Evolutionary conservation across 306 rosid species (phyloP).

Genomic region (Dryas octopetala): DNA sequence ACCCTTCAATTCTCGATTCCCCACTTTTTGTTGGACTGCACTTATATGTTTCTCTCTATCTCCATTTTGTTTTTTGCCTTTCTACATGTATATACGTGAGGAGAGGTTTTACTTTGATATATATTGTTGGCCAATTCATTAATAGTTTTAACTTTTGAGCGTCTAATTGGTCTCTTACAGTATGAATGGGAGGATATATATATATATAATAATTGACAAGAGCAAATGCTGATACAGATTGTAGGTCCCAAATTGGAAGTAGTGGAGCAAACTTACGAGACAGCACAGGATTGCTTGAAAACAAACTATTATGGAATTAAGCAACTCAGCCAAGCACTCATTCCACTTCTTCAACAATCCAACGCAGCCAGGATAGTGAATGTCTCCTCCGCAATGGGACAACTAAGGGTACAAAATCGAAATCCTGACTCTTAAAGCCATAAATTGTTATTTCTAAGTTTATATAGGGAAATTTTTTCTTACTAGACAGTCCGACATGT

Average conservation of each 20-base stretch:
- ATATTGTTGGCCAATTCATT: too few relatives aligned
- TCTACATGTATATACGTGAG: too few relatives aligned
- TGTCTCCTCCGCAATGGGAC: conserved; percentile 39
- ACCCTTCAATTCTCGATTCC: too few relatives aligned
- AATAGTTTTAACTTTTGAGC: too few relatives aligned
- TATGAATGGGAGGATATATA: too few relatives aligned
- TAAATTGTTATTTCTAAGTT: neutral
- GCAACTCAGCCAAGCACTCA: conserved; percentile 28
- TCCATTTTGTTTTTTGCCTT: too few relatives aligned
- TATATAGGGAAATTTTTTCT: neutral
- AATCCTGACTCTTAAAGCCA: neutral
- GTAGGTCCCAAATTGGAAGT: conserved; percentile 16
- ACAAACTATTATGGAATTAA: conserved; percentile 52
- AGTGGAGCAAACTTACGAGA: conserved; percentile 28
- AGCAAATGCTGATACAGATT: conserved; percentile 13
- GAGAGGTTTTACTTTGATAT: too few relatives aligned
- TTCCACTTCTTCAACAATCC: conserved; percentile 50
- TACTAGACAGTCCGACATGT: neutral
- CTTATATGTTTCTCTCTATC: too few relatives aligned
- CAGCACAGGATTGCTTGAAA: conserved; percentile 23
- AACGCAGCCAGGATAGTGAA: conserved; percentile 47
- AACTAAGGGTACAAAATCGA: conserved; percentile 24
- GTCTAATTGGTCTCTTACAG: too few relatives aligned
- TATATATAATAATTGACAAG: neutral
- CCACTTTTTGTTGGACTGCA: too few relatives aligned